A percentile compares a stretch with the other conserved stretches of the same genome.
Conservation (phyloP, 2,329 filamentous ascomycete genomes). For the Aspergillus brunneoviolaceus region DNA sequence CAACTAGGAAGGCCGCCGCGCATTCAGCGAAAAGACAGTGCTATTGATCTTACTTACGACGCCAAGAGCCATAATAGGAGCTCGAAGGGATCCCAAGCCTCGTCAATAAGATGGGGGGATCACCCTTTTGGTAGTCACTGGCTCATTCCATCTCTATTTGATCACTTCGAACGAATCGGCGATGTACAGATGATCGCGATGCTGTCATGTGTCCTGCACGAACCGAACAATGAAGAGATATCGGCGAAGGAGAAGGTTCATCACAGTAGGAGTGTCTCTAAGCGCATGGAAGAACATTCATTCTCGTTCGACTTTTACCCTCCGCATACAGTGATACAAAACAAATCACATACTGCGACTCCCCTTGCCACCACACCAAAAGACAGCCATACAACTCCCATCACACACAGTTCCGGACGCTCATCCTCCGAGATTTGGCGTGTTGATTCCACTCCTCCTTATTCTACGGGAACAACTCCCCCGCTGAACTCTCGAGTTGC, state of each 20-base stretch:
- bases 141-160: conserved; percentile 58
- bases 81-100: conserved; percentile 39
- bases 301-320: conserved; percentile 51
- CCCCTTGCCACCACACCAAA: conserved; percentile 35
- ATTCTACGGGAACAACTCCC: conserved; percentile 55
- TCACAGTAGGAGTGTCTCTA: conserved; percentile 24
- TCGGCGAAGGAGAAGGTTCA: conserved; percentile 25
- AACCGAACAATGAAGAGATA: conserved; percentile 46
- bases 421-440: conserved; percentile 54
- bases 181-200: conserved; percentile 67
- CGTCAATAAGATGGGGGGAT: conserved; percentile 56
- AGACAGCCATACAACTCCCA: conserved; percentile 29
- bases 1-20: conserved; percentile 64
- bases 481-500: conserved; percentile 46
- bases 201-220: conserved; percentile 59
- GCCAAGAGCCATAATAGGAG: conserved; percentile 32
- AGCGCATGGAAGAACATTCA: conserved; percentile 44
- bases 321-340: conserved; percentile 40
- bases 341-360: conserved; percentile 44
- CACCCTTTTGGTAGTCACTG: conserved; percentile 57
- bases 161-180: conserved; percentile 60
- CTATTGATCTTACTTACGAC: conserved; percentile 34
- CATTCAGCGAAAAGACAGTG: conserved; percentile 37
- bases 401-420: conserved; percentile 48
- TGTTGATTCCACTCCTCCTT: conserved; percentile 51